A percentile compares a stretch with the other conserved stretches of the same genome.
phyloP scores from a whole-genome alignment of 352 stramenopile genomes.

The Globisporangium lucens region DNA sequence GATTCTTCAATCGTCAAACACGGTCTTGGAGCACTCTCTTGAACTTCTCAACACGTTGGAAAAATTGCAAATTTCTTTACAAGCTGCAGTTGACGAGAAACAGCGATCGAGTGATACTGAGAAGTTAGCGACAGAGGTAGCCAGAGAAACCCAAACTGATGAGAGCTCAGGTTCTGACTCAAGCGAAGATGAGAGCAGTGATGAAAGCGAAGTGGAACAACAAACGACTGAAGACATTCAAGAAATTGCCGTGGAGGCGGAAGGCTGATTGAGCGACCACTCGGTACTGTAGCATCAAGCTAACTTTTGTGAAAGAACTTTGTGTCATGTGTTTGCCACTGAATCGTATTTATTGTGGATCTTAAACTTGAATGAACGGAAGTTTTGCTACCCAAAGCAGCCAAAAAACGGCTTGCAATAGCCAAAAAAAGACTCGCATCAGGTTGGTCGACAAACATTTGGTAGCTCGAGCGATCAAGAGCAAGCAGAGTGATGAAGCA shows the following conservation, averaged over 20 bases:
- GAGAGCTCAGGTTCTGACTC: slow-evolving; percentile 9
- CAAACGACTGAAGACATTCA: slow-evolving; percentile 2
- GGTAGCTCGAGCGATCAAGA: background rate
- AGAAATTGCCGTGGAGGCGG: slow-evolving; percentile 15
- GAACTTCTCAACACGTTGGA: slow-evolving; percentile 55
- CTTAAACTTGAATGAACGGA: background rate
- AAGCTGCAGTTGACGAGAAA: slow-evolving; percentile 26
- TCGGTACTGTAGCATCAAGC: background rate
- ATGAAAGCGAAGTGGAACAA: slow-evolving; percentile 3
- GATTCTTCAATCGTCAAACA: slow-evolving; percentile 49
- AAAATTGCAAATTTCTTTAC: slow-evolving; percentile 26
- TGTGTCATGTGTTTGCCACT: background rate
- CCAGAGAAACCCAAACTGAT: slow-evolving; percentile 16
- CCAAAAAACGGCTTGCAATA: background rate
- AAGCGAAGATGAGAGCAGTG: slow-evolving; percentile 15
- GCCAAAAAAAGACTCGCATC: background rate
- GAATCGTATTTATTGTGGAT: background rate
- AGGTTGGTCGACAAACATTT: background rate
- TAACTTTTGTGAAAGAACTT: background rate
- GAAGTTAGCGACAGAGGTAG: slow-evolving; percentile 7
- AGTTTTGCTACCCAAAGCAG: background rate
- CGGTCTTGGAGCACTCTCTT: slow-evolving; percentile 58
- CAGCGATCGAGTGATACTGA: background rate
- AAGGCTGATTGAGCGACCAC: background rate
- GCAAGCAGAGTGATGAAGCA: background rate